Conservation (phyloP, 2,329 filamentous ascomycete species). For the Fusarium stilboides region DNA sequence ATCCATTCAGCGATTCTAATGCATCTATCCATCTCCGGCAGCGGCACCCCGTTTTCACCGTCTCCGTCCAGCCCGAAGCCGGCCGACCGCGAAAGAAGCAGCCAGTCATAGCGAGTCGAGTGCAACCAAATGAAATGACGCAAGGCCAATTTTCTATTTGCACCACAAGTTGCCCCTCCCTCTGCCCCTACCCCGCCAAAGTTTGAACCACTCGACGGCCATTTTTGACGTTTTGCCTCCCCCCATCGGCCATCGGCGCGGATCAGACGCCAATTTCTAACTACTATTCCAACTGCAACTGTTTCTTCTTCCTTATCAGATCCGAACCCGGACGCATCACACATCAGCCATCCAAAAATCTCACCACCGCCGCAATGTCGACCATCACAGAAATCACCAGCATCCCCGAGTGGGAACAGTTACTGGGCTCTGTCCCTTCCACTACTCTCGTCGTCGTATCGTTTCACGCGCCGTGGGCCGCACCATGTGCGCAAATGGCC, state of each 20-base stretch:
- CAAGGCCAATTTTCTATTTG: conserved; percentile 40
- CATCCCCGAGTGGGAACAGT: conserved; percentile 79
- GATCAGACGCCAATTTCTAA: conserved; percentile 29
- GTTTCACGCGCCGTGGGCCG: conserved; percentile 97
- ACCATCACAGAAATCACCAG: conserved; percentile 83
- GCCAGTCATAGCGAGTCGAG: not conserved
- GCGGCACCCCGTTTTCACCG: conserved; percentile 17
- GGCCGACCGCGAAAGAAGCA: conserved; percentile 8
- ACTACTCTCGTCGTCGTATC: conserved; percentile 86
- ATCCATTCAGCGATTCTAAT: conserved; percentile 20
- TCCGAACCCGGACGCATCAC: conserved; percentile 26
- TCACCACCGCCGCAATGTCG: conserved; percentile 70
- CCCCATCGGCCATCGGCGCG: conserved; percentile 19
- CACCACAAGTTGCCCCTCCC: conserved; percentile 39
- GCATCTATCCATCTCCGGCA: conserved; percentile 30
- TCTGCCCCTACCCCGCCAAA: conserved; percentile 48
- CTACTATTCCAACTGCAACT: conserved; percentile 28
- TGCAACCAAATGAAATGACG: conserved; percentile 48
- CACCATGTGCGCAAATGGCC: conserved; percentile 94
- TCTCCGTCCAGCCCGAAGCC: conserved; percentile 15
- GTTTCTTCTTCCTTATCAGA: conserved; percentile 39
- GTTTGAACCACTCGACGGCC: conserved; percentile 28
- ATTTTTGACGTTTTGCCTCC: conserved; percentile 32
- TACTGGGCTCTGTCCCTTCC: conserved; percentile 75
- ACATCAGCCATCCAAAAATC: conserved; percentile 17